phyloP scores from a whole-genome alignment of 352 stramenopile species.

The Globisporangium perplexum region DNA sequence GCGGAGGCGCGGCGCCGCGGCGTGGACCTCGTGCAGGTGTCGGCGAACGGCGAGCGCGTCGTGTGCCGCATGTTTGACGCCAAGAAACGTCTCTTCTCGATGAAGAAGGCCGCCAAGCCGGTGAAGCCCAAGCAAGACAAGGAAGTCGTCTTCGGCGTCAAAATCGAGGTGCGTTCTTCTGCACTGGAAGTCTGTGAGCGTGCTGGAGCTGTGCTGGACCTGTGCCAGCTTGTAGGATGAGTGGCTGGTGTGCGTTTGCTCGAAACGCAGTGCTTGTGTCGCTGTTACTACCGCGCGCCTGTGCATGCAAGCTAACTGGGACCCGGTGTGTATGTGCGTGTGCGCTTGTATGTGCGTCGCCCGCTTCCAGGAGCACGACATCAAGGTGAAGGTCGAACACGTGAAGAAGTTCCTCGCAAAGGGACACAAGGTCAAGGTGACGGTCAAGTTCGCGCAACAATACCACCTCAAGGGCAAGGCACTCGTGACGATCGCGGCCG shows the following conservation, averaged over 20 bases:
- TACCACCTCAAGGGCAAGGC: constrained; percentile 51
- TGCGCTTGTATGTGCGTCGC: background rate
- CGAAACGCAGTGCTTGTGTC: too few species aligned
- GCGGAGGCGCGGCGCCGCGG: constrained; percentile 33
- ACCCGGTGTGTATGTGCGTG: background rate
- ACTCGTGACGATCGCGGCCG: constrained; percentile 36
- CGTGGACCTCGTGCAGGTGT: constrained; percentile 78
- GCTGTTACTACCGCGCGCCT: background rate
- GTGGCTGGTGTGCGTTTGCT: background rate
- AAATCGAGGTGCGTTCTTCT: constrained; percentile 47
- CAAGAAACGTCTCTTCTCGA: constrained; percentile 63
- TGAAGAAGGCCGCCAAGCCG: constrained; percentile 64
- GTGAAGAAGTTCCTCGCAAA: constrained; percentile 62
- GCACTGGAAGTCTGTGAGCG: background rate
- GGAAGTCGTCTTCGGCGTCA: constrained; percentile 59
- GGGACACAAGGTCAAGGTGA: constrained; percentile 79
- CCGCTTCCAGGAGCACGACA: constrained; percentile 38
- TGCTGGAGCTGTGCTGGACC: too few species aligned
- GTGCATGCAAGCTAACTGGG: background rate
- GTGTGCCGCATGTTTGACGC: constrained; percentile 70
- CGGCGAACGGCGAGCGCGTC: constrained; percentile 23
- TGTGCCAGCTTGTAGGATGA: background rate
- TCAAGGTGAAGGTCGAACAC: constrained; percentile 68
- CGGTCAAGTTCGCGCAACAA: constrained; percentile 55
- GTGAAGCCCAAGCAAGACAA: constrained; percentile 69